A percentile compares a stretch with the other conserved stretches of the same genome.
Evolutionary conservation across 164 flowering plant genomes (phyloP).

Genomic region (Dillenia suffruticosa): DNA sequence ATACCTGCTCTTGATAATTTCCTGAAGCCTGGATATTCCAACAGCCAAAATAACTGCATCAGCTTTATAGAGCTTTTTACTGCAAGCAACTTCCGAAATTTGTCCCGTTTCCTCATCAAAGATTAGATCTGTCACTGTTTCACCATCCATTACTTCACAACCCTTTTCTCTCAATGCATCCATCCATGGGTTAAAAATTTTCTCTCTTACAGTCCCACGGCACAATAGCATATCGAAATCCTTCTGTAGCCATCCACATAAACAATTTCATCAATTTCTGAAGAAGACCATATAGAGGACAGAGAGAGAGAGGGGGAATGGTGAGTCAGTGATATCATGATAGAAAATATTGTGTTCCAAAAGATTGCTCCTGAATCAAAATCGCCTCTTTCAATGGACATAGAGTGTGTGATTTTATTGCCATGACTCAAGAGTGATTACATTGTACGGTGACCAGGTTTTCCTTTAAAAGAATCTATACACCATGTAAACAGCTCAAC

Average conservation of each 20-base stretch:
- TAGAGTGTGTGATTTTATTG: too few species aligned
- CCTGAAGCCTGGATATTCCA: conserved; percentile 51
- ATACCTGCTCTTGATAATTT: conserved; percentile 39
- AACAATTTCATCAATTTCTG: not conserved
- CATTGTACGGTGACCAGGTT: too few species aligned
- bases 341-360: too few species aligned
- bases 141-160: conserved; percentile 36
- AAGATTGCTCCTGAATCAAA: too few species aligned
- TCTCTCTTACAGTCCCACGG: conserved; percentile 43
- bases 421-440: too few species aligned
- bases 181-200: conserved; percentile 58
- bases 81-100: conserved; percentile 48
- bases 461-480: too few species aligned
- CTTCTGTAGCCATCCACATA: conserved; percentile 28
- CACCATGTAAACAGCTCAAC: too few species aligned
- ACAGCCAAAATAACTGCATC: conserved; percentile 59
- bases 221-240: conserved; percentile 49
- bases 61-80: conserved; percentile 32
- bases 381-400: too few species aligned
- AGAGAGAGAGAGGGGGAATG: not conserved
- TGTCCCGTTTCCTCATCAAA: conserved; percentile 41
- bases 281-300: not conserved
- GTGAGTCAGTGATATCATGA: too few species aligned
- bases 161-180: conserved; percentile 40
- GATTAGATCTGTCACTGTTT: conserved; percentile 43